phyloP scores from a whole-genome alignment of 2,329 filamentous ascomycete genomes.

The Xylaria sp. region DNA sequence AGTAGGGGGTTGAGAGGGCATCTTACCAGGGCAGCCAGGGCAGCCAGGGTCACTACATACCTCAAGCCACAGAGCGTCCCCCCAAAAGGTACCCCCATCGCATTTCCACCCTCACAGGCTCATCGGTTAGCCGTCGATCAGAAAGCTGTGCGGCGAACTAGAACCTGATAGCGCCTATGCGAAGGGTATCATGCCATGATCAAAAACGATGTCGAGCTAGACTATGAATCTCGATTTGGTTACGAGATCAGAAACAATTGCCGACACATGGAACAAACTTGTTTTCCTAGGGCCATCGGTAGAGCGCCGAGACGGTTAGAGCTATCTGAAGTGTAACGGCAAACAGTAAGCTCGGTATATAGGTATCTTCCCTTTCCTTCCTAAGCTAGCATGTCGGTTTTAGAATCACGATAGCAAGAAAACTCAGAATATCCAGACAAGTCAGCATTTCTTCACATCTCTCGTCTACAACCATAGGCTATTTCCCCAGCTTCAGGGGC shows the following conservation, averaged over 20 bases:
- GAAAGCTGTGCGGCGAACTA: not conserved
- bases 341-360: slow-evolving; percentile 27
- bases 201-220: slow-evolving; percentile 9
- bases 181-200: slow-evolving; percentile 8
- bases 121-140: not conserved
- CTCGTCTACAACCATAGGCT: slow-evolving; percentile 22
- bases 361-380: slow-evolving; percentile 10
- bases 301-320: not conserved
- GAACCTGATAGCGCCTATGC: not conserved
- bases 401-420: not conserved
- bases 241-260: slow-evolving; percentile 22
- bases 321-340: slow-evolving; percentile 14
- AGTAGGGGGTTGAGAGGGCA: not conserved
- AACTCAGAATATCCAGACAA: slow-evolving; percentile 20
- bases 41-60: not conserved
- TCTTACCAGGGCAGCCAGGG: not conserved
- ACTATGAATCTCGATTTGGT: slow-evolving; percentile 19
- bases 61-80: not conserved
- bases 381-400: slow-evolving; percentile 2
- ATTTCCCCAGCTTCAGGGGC: slow-evolving; percentile 10
- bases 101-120: not conserved
- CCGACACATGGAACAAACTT: not conserved
- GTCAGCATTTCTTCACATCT: slow-evolving; percentile 20
- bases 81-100: not conserved
- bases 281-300: not conserved